phyloP scores from a whole-genome alignment of 768 basidiomycete species.

The Leccinum broughii region DNA sequence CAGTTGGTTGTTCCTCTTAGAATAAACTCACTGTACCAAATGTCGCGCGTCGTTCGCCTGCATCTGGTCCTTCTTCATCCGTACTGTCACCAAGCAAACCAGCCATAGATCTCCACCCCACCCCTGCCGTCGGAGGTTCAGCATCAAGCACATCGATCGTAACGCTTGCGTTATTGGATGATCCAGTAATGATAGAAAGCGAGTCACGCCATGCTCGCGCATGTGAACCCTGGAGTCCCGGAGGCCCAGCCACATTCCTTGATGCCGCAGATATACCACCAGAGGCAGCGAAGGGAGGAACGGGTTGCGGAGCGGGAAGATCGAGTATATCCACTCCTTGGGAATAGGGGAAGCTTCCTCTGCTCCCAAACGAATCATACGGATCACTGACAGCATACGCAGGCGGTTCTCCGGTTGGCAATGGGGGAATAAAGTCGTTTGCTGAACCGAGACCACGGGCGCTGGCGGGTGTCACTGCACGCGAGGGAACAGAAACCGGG shows the following conservation, averaged over 20 bases:
- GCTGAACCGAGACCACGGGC: slow-evolving; percentile 18
- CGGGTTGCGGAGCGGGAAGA: slow-evolving; percentile 56
- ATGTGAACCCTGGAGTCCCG: slow-evolving; percentile 38
- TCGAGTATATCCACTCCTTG: slow-evolving; percentile 50
- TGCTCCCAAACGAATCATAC: slow-evolving; percentile 27
- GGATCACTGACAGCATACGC: slow-evolving; percentile 34
- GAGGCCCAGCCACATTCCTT: slow-evolving; percentile 30
- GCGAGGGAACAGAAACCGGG: slow-evolving; percentile 41
- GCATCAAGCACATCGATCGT: slow-evolving; percentile 67
- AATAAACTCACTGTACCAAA: slow-evolving; percentile 59
- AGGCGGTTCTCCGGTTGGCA: slow-evolving; percentile 31
- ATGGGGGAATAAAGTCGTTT: slow-evolving; percentile 11
- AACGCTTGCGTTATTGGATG: slow-evolving; percentile 34
- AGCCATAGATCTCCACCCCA: slow-evolving; percentile 58
- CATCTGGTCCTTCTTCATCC: slow-evolving; percentile 19
- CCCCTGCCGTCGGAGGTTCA: slow-evolving; percentile 61
- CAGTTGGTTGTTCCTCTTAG: slow-evolving; percentile 1
- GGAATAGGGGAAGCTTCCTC: slow-evolving; percentile 28
- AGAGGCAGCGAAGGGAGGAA: slow-evolving; percentile 48
- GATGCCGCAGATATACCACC: slow-evolving; percentile 32
- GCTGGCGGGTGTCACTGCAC: slow-evolving; percentile 48
- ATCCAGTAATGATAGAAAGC: slow-evolving; percentile 33
- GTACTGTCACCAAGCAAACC: slow-evolving; percentile 24
- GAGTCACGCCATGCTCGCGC: slow-evolving; percentile 38
- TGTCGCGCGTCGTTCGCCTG: slow-evolving; percentile 48